Evolutionary conservation across 345 rosid genomes (phyloP).

Genomic region (Cardamine chenopodiifolia): DNA sequence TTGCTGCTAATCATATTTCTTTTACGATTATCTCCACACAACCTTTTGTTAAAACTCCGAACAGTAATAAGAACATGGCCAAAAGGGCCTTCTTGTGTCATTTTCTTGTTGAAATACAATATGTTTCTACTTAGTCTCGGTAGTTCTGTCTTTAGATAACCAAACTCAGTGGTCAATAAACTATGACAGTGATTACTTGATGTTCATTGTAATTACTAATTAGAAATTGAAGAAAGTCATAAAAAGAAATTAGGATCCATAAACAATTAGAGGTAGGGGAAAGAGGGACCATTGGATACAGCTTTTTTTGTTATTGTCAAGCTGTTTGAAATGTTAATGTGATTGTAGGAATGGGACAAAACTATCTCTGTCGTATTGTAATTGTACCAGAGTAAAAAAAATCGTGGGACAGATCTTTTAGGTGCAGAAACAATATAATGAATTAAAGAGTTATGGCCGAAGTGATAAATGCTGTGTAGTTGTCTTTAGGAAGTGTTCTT

Average conservation of each 20-base stretch:
- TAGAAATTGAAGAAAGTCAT: background rate
- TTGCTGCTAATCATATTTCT: conserved; percentile 8
- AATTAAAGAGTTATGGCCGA: conserved; percentile 37
- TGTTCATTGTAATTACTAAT: conserved; percentile 14
- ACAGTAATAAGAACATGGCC: conserved; percentile 25
- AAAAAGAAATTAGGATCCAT: conserved; percentile 6
- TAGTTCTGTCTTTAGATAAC: conserved; percentile 12
- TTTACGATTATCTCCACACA: background rate
- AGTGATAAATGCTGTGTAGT: conserved; percentile 33
- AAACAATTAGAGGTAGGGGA: background rate
- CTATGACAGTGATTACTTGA: conserved; percentile 9
- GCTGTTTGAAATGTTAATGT: conserved; percentile 6
- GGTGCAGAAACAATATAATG: conserved; percentile 38
- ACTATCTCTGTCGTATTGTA: conserved; percentile 20
- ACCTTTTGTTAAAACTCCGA: background rate
- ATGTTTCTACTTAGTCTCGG: conserved; percentile 19
- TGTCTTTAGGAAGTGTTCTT: conserved; percentile 19
- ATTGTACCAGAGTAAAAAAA: conserved; percentile 11
- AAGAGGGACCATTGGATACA: conserved; percentile 22
- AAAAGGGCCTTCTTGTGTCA: conserved; percentile 3
- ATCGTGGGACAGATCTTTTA: conserved; percentile 30
- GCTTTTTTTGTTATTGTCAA: background rate
- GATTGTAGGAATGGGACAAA: conserved; percentile 24
- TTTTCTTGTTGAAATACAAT: conserved; percentile 23
- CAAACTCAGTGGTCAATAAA: conserved; percentile 24